Percentiles rank a stretch among this genome's conserved stretches.
phyloP scores from a whole-genome alignment of 1,139 yeast genomes.

The Kodamaea sp. region DNA sequence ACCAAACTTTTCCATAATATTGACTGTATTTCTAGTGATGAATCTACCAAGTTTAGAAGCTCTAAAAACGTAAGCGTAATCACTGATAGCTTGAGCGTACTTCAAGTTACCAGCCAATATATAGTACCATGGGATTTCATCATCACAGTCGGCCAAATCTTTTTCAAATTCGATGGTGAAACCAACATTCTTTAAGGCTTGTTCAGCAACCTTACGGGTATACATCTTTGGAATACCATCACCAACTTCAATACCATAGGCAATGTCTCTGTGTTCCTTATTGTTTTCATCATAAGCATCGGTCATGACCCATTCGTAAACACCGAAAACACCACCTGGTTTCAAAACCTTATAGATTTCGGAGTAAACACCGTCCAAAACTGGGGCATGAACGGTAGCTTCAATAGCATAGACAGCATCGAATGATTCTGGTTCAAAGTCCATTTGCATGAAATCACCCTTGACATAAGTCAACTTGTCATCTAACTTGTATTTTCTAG shows the following conservation, averaged over 20 bases:
- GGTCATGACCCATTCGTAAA: slow-evolving; percentile 99
- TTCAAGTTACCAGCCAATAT: slow-evolving; percentile 94
- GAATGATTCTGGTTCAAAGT: slow-evolving; percentile 80
- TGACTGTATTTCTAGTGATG: slow-evolving; percentile 77
- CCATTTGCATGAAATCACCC: slow-evolving; percentile 99
- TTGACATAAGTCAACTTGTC: slow-evolving; percentile 82
- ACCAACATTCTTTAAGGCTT: slow-evolving; percentile 85
- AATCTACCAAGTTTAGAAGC: slow-evolving; percentile 84
- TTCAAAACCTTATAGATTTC: slow-evolving; percentile 94
- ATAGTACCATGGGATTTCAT: slow-evolving; percentile 95
- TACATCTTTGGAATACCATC: slow-evolving; percentile 99
- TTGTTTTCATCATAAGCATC: slow-evolving; percentile 85
- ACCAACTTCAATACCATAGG: slow-evolving; percentile 96
- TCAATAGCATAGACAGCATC: slow-evolving; percentile 98
- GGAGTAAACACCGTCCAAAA: slow-evolving; percentile 89
- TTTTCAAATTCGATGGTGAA: slow-evolving; percentile 71
- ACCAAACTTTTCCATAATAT: slow-evolving; percentile 76
- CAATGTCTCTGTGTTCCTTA: slow-evolving; percentile 88
- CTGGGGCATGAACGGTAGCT: slow-evolving; percentile 98
- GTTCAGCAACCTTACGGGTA: slow-evolving; percentile 75
- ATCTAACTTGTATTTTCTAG: slow-evolving; percentile 60
- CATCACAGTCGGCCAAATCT: slow-evolving; percentile 81
- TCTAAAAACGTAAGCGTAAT: slow-evolving; percentile 82
- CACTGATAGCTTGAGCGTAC: slow-evolving; percentile 75
- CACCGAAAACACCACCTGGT: slow-evolving; percentile 98